Evolutionary conservation across 768 basidiomycete species (phyloP), one percentile per base, ranked within the genome.

Genomic region (Auricularia auricula-judae): DNA sequence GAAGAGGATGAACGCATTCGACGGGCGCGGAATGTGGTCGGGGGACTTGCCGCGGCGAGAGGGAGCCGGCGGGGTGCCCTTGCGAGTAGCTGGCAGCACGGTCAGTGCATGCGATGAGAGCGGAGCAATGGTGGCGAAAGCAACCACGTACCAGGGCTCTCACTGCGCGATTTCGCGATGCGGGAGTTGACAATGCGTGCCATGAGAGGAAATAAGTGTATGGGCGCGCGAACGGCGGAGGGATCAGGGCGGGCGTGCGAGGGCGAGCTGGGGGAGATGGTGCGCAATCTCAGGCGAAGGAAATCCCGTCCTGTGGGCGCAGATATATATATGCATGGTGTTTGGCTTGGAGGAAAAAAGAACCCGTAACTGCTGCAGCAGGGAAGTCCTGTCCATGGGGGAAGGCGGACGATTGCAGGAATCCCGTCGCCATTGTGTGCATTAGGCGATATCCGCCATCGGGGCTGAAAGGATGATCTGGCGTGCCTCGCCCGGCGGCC

Each of bases 1-100:
- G 79, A 91, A 92, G 70, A 92, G 82, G 71, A 91, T 92, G 76
- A 92, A 92, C 33, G 89, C 90, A 70, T 92, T 91, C 2, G 89
- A 88, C 1, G 89, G 89, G 53, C 89, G 87, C 18, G 89, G 89
- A 67, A 92, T 88, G 72, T 91, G 87, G 67, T 87, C 82, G 34
- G 84, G 21, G 3, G 39, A 18, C 47, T 51, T 51, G 47, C 47
- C 47, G 18, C 47, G 47, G 47, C 47, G 47, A 42, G 39, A 42
- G 8, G 47, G 5, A 18, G 47, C 11, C 47, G 21, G 47, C 47
- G 47, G 47, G 18, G 47, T 14, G 47, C 47, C 21, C 47, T 51
- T 51, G 47, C 47, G 47, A 18, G 47, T 5, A 51, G 5, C 47
- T 51, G 18, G 11, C 4, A 5, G 11, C 11, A 4, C 5, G 47